Base-by-base conservation (phyloP, 495 filamentous ascomycete genomes). In the Acidiella bohemica region DNA sequence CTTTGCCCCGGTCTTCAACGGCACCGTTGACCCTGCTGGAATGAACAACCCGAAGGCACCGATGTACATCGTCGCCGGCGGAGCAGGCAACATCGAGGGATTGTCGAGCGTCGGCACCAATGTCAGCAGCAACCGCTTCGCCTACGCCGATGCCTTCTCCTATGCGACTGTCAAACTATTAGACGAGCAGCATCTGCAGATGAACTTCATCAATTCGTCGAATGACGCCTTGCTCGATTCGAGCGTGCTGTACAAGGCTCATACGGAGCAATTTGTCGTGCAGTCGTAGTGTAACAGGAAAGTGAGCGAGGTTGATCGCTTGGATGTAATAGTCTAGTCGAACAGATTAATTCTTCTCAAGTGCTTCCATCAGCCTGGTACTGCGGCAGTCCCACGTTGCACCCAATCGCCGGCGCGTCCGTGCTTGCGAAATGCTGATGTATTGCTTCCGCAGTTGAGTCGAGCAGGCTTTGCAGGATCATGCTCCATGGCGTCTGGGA, bases 101-200 rank as follows among this genome's bases (percentile, higher is more conserved):
- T 54, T 64, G 21, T 58, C 47, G 14, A 30, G 51, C 0, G 58
- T 70, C 0, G 65, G 66, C 2, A 54, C 22, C 1, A 61, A 67
- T 42, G 53, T 61, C 5, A 46, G 59, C 21, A 67, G 55, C 19
- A 71, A 69, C 29, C 57, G 53, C n/a, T 76, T 75, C 42, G 68
- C 62, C 8, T 74, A 76, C 40, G 70, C 59, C 0, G 65, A 70
- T 37, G 70, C 70, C 43, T 74, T 70, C 35, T 70, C 67, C 51
- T 77, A 73, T 43, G 64, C 60, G 6, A 57, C 53, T 0, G 20
- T 67, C 6, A 50, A 53, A 14, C 51, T 68, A 8, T 36, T 61
- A 38, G 51, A 66, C 41, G 44, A 45, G 42, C 47, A 55, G 7
- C 31, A 58, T 18, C 39, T 67, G 46, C 53, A 58, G 43, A 53